Conservation (phyloP, 208 protist genomes). For the Herpetomonas samuelpessoai region DNA sequence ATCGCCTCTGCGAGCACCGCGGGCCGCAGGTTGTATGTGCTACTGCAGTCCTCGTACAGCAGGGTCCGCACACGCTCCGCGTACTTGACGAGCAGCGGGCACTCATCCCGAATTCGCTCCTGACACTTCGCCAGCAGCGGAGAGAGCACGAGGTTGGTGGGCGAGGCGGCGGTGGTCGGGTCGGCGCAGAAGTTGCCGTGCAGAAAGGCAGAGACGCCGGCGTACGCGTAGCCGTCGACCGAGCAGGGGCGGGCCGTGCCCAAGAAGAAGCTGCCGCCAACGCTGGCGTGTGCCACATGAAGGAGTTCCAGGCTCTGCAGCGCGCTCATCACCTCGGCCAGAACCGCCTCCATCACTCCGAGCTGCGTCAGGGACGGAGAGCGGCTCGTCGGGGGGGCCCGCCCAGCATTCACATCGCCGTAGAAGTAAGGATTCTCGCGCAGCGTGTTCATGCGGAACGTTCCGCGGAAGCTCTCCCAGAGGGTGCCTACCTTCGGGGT, state of each 20-base stretch:
- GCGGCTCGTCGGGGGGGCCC: constrained; percentile 11
- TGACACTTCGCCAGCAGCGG: constrained; percentile 23
- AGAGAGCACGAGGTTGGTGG: background rate
- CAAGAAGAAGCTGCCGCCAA: constrained; percentile 50
- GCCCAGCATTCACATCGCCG: constrained; percentile 7
- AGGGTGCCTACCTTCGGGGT: constrained; percentile 58
- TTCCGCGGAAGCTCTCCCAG: constrained; percentile 55
- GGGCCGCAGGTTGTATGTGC: constrained; percentile 58
- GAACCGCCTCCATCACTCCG: constrained; percentile 41
- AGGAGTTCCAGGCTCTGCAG: constrained; percentile 54
- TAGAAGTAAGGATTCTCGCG: constrained; percentile 38
- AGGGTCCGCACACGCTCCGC: constrained; percentile 67
- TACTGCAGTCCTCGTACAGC: constrained; percentile 78
- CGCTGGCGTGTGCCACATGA: constrained; percentile 17
- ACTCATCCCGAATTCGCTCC: constrained; percentile 41
- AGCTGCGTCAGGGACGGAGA: constrained; percentile 20
- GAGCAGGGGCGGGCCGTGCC: constrained; percentile 53
- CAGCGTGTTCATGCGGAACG: constrained; percentile 49
- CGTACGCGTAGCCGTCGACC: constrained; percentile 73
- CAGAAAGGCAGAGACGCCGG: constrained; percentile 63
- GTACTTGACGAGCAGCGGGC: constrained; percentile 59
- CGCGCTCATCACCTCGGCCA: constrained; percentile 39
- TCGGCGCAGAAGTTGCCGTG: constrained; percentile 61
- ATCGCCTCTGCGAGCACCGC: constrained; percentile 8
- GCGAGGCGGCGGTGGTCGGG: background rate